Evolutionary conservation across 768 basidiomycete genomes (phyloP).

Genomic region (Amanita phalloides): DNA sequence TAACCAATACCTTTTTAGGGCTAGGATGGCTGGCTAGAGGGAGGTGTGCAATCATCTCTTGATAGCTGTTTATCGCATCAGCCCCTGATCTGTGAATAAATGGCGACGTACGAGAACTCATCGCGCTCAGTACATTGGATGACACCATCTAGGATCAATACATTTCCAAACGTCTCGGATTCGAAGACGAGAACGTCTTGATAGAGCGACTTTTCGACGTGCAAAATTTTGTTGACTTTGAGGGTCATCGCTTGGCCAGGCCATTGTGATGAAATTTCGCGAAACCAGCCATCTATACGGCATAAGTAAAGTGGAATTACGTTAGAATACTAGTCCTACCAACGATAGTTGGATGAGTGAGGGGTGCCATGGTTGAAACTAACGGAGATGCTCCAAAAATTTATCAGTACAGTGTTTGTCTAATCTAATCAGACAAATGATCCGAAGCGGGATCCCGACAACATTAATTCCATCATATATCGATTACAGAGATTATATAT

Average conservation of each 20-base stretch:
- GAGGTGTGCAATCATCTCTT: slow-evolving; percentile 98
- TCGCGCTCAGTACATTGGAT: slow-evolving; percentile 98
- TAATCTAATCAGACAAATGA: slow-evolving; percentile 6
- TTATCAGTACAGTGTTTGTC: neutral
- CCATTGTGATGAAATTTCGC: slow-evolving; percentile 93
- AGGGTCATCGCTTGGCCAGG: slow-evolving; percentile 96
- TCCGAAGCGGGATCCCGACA: neutral
- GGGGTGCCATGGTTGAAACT: slow-evolving; percentile 31
- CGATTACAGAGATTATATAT: neutral
- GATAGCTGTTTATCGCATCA: slow-evolving; percentile 49
- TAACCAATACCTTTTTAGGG: slow-evolving; percentile 92
- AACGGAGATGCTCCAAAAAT: neutral
- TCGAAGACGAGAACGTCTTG: slow-evolving; percentile 98
- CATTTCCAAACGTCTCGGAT: slow-evolving; percentile 94
- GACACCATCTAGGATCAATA: slow-evolving; percentile 88
- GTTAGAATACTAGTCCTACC: slow-evolving; percentile 19
- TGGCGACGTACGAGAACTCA: slow-evolving; percentile 81
- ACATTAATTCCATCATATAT: neutral
- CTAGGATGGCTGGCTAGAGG: slow-evolving; percentile 96
- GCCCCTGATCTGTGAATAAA: neutral
- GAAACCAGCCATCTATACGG: slow-evolving; percentile 80
- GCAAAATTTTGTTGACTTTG: slow-evolving; percentile 91
- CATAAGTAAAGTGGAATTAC: neutral
- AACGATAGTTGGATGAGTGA: slow-evolving; percentile 45
- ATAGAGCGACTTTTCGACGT: slow-evolving; percentile 85